Conservation (phyloP, 345 rosid genomes). For the Leavenworthia alabamica region DNA sequence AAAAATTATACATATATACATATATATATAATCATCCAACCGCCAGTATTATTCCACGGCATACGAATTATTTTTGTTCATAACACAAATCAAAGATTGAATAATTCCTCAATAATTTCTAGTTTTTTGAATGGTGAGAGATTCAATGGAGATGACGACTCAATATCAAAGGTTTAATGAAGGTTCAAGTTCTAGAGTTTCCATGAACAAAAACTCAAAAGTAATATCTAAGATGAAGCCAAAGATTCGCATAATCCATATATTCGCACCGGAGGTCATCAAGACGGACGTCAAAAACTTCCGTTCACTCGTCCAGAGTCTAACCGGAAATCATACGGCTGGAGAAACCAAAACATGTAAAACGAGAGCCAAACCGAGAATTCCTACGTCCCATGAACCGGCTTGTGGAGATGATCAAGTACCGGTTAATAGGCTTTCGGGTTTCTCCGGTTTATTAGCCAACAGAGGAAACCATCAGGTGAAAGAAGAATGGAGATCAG, state of each 20-base stretch:
- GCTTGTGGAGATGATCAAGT: conserved; percentile 14
- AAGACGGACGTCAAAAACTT: conserved; percentile 81
- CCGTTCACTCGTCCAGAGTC: conserved; percentile 74
- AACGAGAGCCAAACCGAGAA: conserved; percentile 11
- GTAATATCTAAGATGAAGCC: conserved; percentile 64
- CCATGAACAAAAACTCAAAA: conserved; percentile 45
- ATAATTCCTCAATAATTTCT: not conserved
- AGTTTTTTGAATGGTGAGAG: conserved; percentile 14
- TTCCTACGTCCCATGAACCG: conserved; percentile 17
- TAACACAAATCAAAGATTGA: conserved; percentile 17
- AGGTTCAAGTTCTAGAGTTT: conserved; percentile 35
- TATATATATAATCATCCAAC: no score
- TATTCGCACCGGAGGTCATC: conserved; percentile 90
- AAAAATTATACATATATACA: no score
- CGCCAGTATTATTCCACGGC: conserved; percentile 25
- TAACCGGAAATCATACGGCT: conserved; percentile 70
- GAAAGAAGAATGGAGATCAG: conserved; percentile 33
- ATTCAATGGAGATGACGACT: conserved; percentile 26
- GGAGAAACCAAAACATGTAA: conserved; percentile 23
- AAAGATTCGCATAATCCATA: conserved; percentile 74
- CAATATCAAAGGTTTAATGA: conserved; percentile 22
- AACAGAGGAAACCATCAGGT: conserved; percentile 25
- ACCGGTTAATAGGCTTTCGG: conserved; percentile 14
- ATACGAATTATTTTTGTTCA: no score
- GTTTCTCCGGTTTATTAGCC: conserved; percentile 26